Evolutionary conservation across 2,329 filamentous ascomycete species (phyloP).

Genomic region (Apiospora sp.): DNA sequence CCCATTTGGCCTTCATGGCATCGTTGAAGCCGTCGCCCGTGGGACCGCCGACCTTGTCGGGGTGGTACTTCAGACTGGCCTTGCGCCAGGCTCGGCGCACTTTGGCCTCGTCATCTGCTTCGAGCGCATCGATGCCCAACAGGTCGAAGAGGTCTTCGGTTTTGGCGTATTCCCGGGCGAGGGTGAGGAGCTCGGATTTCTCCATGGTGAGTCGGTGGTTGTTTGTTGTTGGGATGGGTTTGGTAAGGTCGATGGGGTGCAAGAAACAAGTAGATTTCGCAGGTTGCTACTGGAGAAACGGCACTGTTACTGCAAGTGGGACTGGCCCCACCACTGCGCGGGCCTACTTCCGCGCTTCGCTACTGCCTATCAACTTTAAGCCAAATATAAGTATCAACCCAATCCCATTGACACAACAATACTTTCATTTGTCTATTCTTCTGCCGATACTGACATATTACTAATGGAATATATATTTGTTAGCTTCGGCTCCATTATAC

Average conservation of each 20-base stretch:
- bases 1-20: conserved; percentile 70
- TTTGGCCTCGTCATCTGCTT: conserved; percentile 65
- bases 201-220: conserved; percentile 32
- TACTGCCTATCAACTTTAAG: neutral
- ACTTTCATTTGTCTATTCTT: too few species aligned
- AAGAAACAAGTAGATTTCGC: neutral
- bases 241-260: neutral
- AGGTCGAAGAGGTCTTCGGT: conserved; percentile 80
- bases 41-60: conserved; percentile 70
- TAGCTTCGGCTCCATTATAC: too few species aligned
- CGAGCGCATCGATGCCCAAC: conserved; percentile 70
- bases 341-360: neutral
- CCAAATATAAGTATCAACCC: neutral
- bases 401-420: too few species aligned
- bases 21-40: conserved; percentile 77
- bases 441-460: too few species aligned
- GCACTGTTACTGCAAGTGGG: neutral
- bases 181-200: conserved; percentile 57
- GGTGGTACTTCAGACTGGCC: conserved; percentile 88
- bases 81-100: conserved; percentile 86
- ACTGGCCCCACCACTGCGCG: neutral
- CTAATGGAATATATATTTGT: too few species aligned
- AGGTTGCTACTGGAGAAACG: neutral
- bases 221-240: conserved; percentile 5
- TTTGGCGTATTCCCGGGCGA: conserved; percentile 67